Percentiles rank a stretch among this genome's conserved stretches.
These are phyloP conservation scores for Porogramme epimiltina DNA, from an alignment of 1,284 basidiomycete species.

Conservation along the genomic window DNA sequence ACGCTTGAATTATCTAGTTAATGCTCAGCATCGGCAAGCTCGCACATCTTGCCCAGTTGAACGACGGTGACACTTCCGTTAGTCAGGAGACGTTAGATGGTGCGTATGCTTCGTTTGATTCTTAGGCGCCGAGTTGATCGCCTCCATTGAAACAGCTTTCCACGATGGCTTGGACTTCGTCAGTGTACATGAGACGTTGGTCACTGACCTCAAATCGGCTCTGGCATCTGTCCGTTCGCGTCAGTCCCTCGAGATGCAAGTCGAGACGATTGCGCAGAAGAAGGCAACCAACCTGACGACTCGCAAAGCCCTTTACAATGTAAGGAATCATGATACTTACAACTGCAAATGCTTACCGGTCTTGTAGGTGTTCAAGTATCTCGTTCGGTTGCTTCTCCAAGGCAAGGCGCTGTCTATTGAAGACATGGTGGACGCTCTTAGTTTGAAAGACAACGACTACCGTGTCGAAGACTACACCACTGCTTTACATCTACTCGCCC, in stretches of 20 bases:
- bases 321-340: slow-evolving; percentile 29
- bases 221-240: slow-evolving; percentile 51
- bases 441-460: slow-evolving; percentile 64
- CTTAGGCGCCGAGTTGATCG: slow-evolving; percentile 5
- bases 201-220: slow-evolving; percentile 57
- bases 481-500: slow-evolving; percentile 62
- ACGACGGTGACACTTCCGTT: slow-evolving; percentile 51
- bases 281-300: slow-evolving; percentile 51
- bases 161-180: slow-evolving; percentile 77
- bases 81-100: slow-evolving; percentile 59
- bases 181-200: slow-evolving; percentile 67
- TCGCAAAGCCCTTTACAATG: slow-evolving; percentile 47
- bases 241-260: slow-evolving; percentile 67
- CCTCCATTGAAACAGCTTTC: slow-evolving; percentile 55
- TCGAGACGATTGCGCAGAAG: slow-evolving; percentile 58
- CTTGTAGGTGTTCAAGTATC: slow-evolving; percentile 61
- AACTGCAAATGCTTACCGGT: not conserved
- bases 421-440: slow-evolving; percentile 70
- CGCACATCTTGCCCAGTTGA: slow-evolving; percentile 75
- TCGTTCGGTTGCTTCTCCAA: slow-evolving; percentile 66
- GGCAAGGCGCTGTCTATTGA: slow-evolving; percentile 70
- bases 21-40: slow-evolving; percentile 93
- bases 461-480: slow-evolving; percentile 64
- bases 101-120: slow-evolving; percentile 30
- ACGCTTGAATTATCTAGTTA: slow-evolving; percentile 50